phyloP scores from a whole-genome alignment of 306 rosid genomes.

The Begonia peltatifolia region DNA sequence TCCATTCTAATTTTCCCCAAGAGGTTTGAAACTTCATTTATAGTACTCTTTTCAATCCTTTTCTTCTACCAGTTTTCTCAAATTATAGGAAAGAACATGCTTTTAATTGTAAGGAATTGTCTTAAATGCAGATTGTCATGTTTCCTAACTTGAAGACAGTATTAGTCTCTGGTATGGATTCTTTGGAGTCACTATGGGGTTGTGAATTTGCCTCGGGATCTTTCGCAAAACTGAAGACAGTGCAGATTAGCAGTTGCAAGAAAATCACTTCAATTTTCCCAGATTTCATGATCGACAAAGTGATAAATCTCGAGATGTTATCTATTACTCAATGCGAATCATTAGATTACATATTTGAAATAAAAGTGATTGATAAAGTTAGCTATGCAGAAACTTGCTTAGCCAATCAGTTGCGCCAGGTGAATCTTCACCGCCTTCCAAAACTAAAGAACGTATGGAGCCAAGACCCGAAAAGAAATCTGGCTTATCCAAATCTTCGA shows the following conservation, averaged over 20 bases:
- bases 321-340: conserved; percentile 7
- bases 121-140: not conserved
- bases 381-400: not conserved
- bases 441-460: conserved; percentile 18
- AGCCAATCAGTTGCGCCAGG: conserved; percentile 5
- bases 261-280: conserved; percentile 5
- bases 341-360: conserved; percentile 4
- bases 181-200: conserved; percentile 11
- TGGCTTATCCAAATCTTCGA: conserved; percentile 6
- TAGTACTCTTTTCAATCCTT: not conserved
- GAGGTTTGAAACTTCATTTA: not conserved
- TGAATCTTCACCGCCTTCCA: conserved; percentile 14
- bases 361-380: not conserved
- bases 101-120: too few relatives aligned
- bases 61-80: not conserved
- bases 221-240: conserved; percentile 3
- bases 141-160: conserved; percentile 8
- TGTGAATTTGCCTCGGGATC: conserved; percentile 6
- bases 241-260: conserved; percentile 1
- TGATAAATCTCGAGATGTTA: conserved; percentile 11
- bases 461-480: conserved; percentile 5
- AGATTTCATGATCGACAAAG: not conserved
- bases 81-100: not conserved
- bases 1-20: not conserved
- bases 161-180: conserved; percentile 10